phyloP scores from a whole-genome alignment of 768 basidiomycete genomes.

The Serendipita vermifera region DNA sequence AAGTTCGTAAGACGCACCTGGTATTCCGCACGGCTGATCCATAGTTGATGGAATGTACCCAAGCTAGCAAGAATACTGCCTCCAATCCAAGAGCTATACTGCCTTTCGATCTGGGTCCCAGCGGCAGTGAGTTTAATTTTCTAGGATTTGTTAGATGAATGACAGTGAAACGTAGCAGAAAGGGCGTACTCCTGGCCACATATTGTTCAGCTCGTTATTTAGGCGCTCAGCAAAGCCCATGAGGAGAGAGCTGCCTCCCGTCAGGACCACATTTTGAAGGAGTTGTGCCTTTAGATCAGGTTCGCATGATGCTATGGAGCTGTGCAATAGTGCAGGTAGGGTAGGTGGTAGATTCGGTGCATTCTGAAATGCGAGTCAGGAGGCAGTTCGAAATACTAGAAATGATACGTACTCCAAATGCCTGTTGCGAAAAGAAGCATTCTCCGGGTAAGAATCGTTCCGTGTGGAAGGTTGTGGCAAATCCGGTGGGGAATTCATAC shows the following conservation, averaged over 20 bases:
- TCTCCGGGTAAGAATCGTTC: constrained; percentile 81
- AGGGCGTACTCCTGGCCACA: constrained; percentile 63
- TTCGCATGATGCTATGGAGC: constrained; percentile 74
- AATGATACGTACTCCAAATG: constrained; percentile 12
- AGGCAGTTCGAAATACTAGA: neutral
- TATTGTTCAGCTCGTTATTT: constrained; percentile 54
- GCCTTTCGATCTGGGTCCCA: constrained; percentile 77
- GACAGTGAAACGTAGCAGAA: neutral
- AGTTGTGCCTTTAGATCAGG: constrained; percentile 83
- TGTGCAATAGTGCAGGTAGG: constrained; percentile 60
- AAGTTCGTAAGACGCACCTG: constrained; percentile 54
- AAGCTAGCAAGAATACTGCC: constrained; percentile 89
- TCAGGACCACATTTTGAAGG: constrained; percentile 85
- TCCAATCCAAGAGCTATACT: constrained; percentile 90
- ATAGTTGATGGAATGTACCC: constrained; percentile 95
- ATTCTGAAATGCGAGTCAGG: constrained; percentile 27
- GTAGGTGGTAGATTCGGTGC: constrained; percentile 54
- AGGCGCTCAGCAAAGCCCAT: constrained; percentile 78
- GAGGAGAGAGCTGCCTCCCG: constrained; percentile 85
- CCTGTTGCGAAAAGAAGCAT: constrained; percentile 46
- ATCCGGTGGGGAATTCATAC: constrained; percentile 96
- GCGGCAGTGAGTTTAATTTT: constrained; percentile 88
- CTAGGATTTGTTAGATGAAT: constrained; percentile 13
- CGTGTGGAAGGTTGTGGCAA: constrained; percentile 63
- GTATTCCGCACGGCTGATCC: constrained; percentile 92